These are phyloP conservation scores for Botrytis hyacinthi DNA, from an alignment of 2,329 filamentous ascomycete genomes.

Conservation along the genomic window DNA sequence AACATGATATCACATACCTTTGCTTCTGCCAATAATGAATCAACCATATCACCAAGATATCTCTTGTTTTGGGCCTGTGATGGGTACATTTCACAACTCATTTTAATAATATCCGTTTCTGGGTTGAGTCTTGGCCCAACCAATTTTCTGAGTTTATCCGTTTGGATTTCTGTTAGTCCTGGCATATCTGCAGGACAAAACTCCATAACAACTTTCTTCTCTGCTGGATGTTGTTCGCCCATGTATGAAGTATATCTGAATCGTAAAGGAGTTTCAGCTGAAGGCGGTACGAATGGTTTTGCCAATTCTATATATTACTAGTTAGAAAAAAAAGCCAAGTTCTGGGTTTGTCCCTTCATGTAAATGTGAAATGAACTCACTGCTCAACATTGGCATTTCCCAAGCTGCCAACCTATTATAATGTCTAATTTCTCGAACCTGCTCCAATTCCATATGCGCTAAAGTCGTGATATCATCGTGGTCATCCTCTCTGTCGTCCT, in stretches of 20 bases:
- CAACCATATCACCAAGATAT: conserved; percentile 79
- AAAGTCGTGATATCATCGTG: conserved; percentile 81
- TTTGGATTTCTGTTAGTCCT: conserved; percentile 64
- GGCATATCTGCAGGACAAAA: conserved; percentile 74
- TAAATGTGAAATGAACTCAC: conserved; percentile 53
- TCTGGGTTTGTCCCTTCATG: background rate
- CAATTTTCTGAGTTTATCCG: conserved; percentile 82
- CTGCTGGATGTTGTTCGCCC: conserved; percentile 87
- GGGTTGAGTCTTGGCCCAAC: conserved; percentile 86
- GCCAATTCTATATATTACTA: conserved; percentile 62
- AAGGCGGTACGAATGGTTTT: conserved; percentile 74
- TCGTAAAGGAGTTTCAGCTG: conserved; percentile 67
- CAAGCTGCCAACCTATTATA: conserved; percentile 86
- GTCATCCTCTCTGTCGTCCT: conserved; percentile 54
- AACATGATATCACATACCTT: conserved; percentile 49
- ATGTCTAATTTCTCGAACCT: conserved; percentile 83
- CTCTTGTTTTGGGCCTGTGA: conserved; percentile 95
- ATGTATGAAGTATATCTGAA: conserved; percentile 98
- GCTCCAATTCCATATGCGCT: conserved; percentile 83
- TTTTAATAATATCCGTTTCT: conserved; percentile 74
- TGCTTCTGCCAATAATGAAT: conserved; percentile 70
- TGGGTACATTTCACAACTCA: conserved; percentile 85
- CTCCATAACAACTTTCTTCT: conserved; percentile 91
- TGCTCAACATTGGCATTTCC: conserved; percentile 89
- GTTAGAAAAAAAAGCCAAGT: conserved; percentile 22